Evolutionary conservation across 257 asterid species (phyloP).

Genomic region (Solanum sejunctum): DNA sequence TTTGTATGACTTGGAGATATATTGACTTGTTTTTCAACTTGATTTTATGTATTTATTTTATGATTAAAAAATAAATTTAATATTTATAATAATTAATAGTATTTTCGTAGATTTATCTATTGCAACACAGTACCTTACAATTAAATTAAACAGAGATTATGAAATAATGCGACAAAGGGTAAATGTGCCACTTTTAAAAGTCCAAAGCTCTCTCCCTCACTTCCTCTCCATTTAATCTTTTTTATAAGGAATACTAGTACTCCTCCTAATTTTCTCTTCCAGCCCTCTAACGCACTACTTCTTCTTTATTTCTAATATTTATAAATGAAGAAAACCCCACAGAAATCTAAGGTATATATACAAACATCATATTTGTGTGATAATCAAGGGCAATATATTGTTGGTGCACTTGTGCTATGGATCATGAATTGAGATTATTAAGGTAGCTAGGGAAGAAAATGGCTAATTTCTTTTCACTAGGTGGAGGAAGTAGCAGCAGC

Average conservation of each 20-base stretch:
- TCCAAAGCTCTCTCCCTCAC: not conserved
- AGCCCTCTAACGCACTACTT: not conserved
- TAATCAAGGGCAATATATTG: not conserved
- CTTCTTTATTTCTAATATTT: not conserved
- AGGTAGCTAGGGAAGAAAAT: not conserved
- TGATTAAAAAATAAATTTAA: too few relatives aligned
- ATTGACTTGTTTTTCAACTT: too few relatives aligned
- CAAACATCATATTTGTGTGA: not conserved
- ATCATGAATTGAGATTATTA: not conserved
- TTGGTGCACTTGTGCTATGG: not conserved
- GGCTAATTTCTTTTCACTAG: conserved; percentile 9
- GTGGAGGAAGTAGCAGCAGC: not conserved
- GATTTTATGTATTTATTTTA: too few relatives aligned
- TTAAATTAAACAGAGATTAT: too few relatives aligned
- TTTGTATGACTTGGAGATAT: too few relatives aligned
- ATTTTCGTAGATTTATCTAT: too few relatives aligned
- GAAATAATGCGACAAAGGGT: too few relatives aligned
- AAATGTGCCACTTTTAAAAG: too few relatives aligned
- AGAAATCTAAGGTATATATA: not conserved
- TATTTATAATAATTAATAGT: too few relatives aligned
- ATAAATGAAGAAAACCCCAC: not conserved
- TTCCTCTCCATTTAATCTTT: not conserved
- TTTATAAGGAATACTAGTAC: not conserved
- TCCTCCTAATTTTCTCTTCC: not conserved
- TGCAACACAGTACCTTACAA: too few relatives aligned